Percentiles rank a stretch among this genome's conserved stretches.
Evolutionary conservation across 225 moss, liverwort and hornwort genomes (phyloP).

Genomic region (Sphagnum contortum): DNA sequence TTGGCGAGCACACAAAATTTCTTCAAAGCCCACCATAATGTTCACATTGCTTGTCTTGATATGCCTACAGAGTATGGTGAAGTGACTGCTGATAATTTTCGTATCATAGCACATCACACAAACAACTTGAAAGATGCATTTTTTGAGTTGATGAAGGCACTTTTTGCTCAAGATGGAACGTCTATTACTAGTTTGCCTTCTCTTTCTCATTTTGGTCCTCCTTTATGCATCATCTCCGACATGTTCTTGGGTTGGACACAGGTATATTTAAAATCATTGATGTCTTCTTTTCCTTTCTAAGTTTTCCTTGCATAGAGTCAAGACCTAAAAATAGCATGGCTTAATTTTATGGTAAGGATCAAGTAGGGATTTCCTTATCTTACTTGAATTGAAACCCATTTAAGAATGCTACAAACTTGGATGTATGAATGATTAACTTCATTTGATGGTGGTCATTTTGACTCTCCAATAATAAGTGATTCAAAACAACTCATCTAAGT

Average conservation of each 20-base stretch:
- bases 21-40: constrained; percentile 26
- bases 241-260: constrained; percentile 45
- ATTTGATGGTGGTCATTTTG: too few species aligned
- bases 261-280: constrained; percentile 6
- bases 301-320: not conserved
- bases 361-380: too few species aligned
- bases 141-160: constrained; percentile 9
- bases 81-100: not conserved
- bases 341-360: too few species aligned
- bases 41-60: constrained; percentile 14
- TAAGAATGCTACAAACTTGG: too few species aligned
- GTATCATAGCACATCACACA: not conserved
- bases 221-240: constrained; percentile 39
- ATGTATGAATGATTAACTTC: too few species aligned
- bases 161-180: constrained; percentile 7
- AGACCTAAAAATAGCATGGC: too few species aligned
- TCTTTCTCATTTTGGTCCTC: constrained; percentile 14
- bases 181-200: constrained; percentile 10
- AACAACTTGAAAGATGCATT: constrained; percentile 15
- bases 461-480: too few species aligned
- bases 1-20: constrained; percentile 7
- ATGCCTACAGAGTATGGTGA: not conserved
- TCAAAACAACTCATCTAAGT: too few species aligned
- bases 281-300: not conserved
- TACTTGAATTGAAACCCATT: too few species aligned